Evolutionary conservation across 2,329 filamentous ascomycete genomes (phyloP).

Genomic region (Colletotrichum zoysiae): DNA sequence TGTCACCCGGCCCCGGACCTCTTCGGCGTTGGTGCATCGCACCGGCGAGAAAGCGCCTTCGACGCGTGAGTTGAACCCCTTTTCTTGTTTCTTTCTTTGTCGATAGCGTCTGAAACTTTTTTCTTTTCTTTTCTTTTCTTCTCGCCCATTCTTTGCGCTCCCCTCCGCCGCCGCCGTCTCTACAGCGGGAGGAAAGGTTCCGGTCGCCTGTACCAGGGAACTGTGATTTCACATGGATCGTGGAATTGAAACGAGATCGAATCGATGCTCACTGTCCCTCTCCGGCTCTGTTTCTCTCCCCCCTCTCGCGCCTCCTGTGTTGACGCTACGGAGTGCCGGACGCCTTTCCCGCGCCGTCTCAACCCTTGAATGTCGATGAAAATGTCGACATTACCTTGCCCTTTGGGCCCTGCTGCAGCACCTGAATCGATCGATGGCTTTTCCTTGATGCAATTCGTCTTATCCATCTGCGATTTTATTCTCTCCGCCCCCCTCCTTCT

Average conservation of each 20-base stretch:
- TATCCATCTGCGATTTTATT: neutral
- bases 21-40: neutral
- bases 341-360: conserved; percentile 2
- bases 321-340: neutral
- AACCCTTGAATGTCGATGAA: conserved; percentile 34
- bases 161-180: neutral
- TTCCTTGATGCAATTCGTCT: no score
- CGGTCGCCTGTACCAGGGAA: neutral
- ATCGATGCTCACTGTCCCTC: conserved; percentile 10
- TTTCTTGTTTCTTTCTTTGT: neutral
- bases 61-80: neutral
- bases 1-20: neutral
- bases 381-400: conserved; percentile 18
- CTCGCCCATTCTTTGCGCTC: neutral
- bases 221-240: conserved; percentile 12
- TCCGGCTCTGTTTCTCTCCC: neutral
- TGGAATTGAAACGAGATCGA: conserved; percentile 39
- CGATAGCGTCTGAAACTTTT: conserved; percentile 3
- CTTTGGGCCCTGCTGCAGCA: neutral
- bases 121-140: no score
- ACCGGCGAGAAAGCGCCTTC: neutral
- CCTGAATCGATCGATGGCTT: neutral
- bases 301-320: neutral
- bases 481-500: neutral
- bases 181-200: neutral